Base-by-base conservation (phyloP, 2,329 filamentous ascomycete species). In the Trichoderma koningii region DNA sequence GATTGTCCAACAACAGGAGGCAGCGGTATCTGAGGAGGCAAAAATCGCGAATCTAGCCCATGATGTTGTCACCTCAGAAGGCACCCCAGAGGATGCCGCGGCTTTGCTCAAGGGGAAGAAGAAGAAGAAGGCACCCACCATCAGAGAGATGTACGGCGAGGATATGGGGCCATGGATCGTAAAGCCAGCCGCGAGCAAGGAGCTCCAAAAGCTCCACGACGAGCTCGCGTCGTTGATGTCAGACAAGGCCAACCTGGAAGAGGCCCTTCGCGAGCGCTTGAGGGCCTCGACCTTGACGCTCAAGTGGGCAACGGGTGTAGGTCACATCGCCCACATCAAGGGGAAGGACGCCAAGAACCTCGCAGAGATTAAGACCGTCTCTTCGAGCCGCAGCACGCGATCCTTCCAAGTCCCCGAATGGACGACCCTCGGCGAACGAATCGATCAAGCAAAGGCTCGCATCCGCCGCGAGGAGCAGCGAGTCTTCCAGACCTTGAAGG, bases 291-390 rank as follows among this genome's bases (percentile, higher is more conserved):
- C 84, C 66, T 83, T 98, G 50, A 90, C 87, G 0, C 83, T 99
- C 21, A 91, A 89, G 71, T 98, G 93, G 90, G 92, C 89, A 1
- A 90, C 94, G 0, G 89, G 89, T 15, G 83, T 97, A 2, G 94
- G 95, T 9, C 92, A 99, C 75, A 91, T 96, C 72, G 93, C 91
- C 71, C 93, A 98, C 74, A 85, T 98, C 71, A 95, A 89, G 76
- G 92, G 92, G 41, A 93, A 90, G 74, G 90, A 95, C 71, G 80
- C 85, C 51, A 79, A 77, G 21, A 73, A 70, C 44, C 66, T 77
- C 12, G 53, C 68, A 28, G 67, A 74, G 51, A 68, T 78, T 23
- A 70, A 73, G 73, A 79, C 74, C 12, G 83, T 98, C 56, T 90
- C 89, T 38, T 89, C 92, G 2, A 94, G 90, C 70, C 95, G 92